Percentiles rank a stretch among this genome's conserved stretches.
Evolutionary conservation across 805 yeast species (phyloP).

Genomic region (Naumovozyma castellii): DNA sequence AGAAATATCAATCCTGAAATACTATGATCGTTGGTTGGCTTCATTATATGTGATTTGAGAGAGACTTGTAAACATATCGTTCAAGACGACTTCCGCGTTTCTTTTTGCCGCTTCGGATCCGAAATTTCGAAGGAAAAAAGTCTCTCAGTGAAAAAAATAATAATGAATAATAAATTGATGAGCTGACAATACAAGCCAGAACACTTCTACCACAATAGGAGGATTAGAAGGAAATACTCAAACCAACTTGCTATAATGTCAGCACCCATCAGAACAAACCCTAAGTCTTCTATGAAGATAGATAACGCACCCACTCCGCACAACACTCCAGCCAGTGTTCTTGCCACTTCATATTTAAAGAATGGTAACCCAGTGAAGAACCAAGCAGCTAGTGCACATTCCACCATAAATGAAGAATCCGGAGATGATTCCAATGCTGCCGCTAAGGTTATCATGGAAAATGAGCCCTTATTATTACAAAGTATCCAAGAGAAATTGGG

Average conservation of each 20-base stretch:
- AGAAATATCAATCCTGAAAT: too few species aligned
- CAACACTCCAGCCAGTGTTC: conserved; percentile 88
- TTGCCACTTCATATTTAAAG: conserved; percentile 56
- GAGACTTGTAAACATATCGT: too few species aligned
- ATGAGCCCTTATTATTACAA: conserved; percentile 73
- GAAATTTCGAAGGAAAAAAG: too few species aligned
- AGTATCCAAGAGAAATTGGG: conserved; percentile 87
- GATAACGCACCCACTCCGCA: conserved; percentile 97
- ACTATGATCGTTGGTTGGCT: too few species aligned
- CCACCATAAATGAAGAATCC: conserved; percentile 66
- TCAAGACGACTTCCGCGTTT: too few species aligned
- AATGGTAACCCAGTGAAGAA: conserved; percentile 41
- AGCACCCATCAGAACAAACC: conserved; percentile 70
- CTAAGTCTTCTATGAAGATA: conserved; percentile 47
- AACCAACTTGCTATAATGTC: too few species aligned
- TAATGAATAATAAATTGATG: too few species aligned
- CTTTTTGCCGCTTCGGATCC: too few species aligned
- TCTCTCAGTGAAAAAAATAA: too few species aligned
- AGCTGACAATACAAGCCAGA: too few species aligned
- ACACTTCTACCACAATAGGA: too few species aligned
- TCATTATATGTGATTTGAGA: too few species aligned
- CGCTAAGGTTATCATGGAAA: conserved; percentile 29
- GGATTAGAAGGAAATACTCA: background rate
- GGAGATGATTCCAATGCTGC: conserved; percentile 34
- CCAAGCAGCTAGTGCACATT: conserved; percentile 17